These are phyloP conservation scores for Coemansia sp. DNA, from an alignment of 192 early-diverging fungal genomes.

Conservation along the genomic window DNA sequence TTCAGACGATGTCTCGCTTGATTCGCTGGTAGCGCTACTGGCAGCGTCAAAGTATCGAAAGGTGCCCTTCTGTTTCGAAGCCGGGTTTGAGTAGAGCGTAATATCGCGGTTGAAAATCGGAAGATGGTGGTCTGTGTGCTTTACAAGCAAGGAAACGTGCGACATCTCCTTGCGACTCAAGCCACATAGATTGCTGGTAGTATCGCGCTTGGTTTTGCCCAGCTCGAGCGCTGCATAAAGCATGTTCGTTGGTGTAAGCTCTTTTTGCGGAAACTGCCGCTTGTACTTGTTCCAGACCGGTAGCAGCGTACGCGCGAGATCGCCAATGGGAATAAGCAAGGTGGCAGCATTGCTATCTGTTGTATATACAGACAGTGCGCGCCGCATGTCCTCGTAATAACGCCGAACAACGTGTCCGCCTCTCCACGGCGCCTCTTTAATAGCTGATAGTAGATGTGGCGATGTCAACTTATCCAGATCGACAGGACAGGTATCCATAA, in stretches of 20 bases:
- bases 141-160: not conserved
- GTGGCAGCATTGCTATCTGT: not conserved
- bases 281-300: constrained; percentile 16
- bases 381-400: constrained; percentile 7
- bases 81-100: not conserved
- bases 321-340: not conserved
- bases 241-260: constrained; percentile 8
- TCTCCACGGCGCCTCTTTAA: constrained; percentile 9
- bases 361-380: not conserved
- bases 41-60: not conserved
- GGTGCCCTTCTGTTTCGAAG: too few relatives aligned
- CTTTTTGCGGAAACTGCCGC: constrained; percentile 1
- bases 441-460: not conserved
- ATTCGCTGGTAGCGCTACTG: not conserved
- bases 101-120: constrained; percentile 33
- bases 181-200: not conserved
- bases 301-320: constrained; percentile 16
- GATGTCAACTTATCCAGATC: constrained; percentile 7
- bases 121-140: not conserved
- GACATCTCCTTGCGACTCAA: not conserved
- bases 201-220: not conserved
- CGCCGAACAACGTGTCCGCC: not conserved
- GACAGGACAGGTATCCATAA: not conserved
- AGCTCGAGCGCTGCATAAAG: constrained; percentile 14
- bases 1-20: not conserved